Evolutionary conservation across 2,329 filamentous ascomycete genomes (phyloP), one percentile per base, ranked within the genome.

Genomic region (Helotiales sp.): DNA sequence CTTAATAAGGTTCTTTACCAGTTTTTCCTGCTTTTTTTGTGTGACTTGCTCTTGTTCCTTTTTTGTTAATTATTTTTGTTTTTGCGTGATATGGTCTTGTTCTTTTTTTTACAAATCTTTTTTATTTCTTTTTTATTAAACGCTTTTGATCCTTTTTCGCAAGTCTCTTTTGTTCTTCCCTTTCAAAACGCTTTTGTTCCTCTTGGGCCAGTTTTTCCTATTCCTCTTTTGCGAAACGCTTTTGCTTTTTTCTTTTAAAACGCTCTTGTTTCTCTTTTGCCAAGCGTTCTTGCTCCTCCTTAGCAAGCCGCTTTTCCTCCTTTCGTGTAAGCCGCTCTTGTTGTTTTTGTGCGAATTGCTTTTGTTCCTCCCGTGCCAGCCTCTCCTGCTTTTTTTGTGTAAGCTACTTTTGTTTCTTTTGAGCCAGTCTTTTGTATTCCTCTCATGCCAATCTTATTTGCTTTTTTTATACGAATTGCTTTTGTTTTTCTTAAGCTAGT

Each of bases 1-100:
- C 62, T 68, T 65, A 68, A 59, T 50, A 65, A 68, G 59, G 47
- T 63, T 68, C 50, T 68, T 54, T 34, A 47, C 52, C 65, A 59
- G 34, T 40, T 7, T 13, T 40, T 40, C 6, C 11, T 40, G 15
- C 34, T 40, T 15, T 40, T 40, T 15, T 59, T 52, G 60, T 45
- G 26, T 34, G 32, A 61, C 55, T 50, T 45, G 58, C 34, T 69
- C 67, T 62, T 64, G 61, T 63, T 67, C 61, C 47, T 63, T 58
- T 61, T 30, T 63, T 58, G 40, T 28, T 49, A 68, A 57, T 37
- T 64, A 22, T 60, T 69, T 55, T 59, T 64, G 49, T 54, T 67
- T 57, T 45, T 17, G 6, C 15, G 6, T 47, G 15, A 47, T 17
- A 47, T 11, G 20, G 15, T 47, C 43, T 17, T 47, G 6, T 20